phyloP scores from a whole-genome alignment of 768 basidiomycete genomes.

The Termitomyces heimii region DNA sequence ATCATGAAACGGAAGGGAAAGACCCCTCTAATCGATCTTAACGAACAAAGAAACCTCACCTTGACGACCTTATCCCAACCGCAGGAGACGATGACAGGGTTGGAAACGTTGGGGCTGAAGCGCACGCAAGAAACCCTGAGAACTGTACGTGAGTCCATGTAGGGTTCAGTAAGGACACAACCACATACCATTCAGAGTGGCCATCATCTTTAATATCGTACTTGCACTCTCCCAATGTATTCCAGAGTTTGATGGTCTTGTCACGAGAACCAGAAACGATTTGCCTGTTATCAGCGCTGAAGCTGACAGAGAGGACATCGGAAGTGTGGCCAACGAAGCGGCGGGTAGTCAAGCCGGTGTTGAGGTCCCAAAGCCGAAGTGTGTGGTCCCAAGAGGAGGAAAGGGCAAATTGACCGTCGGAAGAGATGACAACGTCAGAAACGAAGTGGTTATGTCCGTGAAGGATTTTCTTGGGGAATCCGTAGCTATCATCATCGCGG shows the following conservation, averaged over 20 bases:
- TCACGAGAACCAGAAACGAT: constrained; percentile 99
- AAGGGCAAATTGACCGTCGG: constrained; percentile 98
- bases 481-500: constrained; percentile 85
- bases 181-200: constrained; percentile 83
- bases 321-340: constrained; percentile 97
- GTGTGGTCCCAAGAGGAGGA: constrained; percentile 99
- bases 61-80: constrained; percentile 99
- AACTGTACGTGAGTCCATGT: constrained; percentile 1
- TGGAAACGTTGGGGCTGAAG: constrained; percentile 96
- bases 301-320: constrained; percentile 98
- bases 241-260: constrained; percentile 98
- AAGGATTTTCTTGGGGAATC: constrained; percentile 95
- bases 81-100: constrained; percentile 97
- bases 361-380: constrained; percentile 98
- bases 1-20: constrained; percentile 20
- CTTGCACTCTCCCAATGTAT: constrained; percentile 99
- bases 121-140: constrained; percentile 96
- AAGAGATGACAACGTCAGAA: constrained; percentile 97
- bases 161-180: constrained; percentile 13
- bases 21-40: not conserved
- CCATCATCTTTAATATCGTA: constrained; percentile 99
- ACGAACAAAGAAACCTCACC: constrained; percentile 43
- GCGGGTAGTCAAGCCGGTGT: constrained; percentile 93
- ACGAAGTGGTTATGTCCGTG: constrained; percentile 99
- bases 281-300: constrained; percentile 99